Evolutionary conservation across 108 stramenopile species (phyloP).

Genomic region (Cyclostephanos tholiformis): DNA sequence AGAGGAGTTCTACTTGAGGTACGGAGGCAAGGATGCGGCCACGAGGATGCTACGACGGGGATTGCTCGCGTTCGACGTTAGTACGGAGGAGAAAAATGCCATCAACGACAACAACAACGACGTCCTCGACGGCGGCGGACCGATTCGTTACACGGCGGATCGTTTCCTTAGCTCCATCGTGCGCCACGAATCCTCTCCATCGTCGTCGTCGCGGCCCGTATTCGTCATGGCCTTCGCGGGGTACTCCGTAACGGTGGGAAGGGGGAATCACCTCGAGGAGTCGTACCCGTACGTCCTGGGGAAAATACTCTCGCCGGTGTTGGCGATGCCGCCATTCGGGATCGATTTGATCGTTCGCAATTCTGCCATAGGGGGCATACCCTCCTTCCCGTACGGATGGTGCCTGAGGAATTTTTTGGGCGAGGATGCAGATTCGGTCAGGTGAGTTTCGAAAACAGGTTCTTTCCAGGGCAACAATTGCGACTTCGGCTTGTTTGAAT

Average conservation of each 20-base stretch:
- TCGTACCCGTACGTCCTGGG: constrained; percentile 78
- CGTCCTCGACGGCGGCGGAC: background rate
- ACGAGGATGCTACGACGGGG: constrained; percentile 34
- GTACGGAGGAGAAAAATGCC: background rate
- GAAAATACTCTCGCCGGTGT: constrained; percentile 47
- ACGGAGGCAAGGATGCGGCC: constrained; percentile 46
- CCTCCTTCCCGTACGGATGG: constrained; percentile 89
- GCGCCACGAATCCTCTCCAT: constrained; percentile 18
- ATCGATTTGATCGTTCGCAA: constrained; percentile 69
- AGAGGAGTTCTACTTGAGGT: constrained; percentile 41
- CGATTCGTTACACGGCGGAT: constrained; percentile 24
- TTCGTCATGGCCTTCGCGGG: constrained; percentile 74
- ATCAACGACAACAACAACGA: background rate
- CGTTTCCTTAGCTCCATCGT: constrained; percentile 27
- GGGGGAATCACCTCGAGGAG: constrained; percentile 83
- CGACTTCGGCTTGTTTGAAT: no score
- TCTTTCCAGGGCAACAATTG: no score
- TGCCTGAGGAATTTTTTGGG: constrained; percentile 82
- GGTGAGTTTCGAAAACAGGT: background rate
- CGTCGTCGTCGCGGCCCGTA: constrained; percentile 11
- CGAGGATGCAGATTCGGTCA: constrained; percentile 61
- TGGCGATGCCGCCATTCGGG: constrained; percentile 36
- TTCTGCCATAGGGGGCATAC: constrained; percentile 87
- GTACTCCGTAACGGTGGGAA: constrained; percentile 84
- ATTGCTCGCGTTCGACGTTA: constrained; percentile 31